Conservation (phyloP, 2,329 filamentous ascomycete genomes). For the Xylaria sp. region DNA sequence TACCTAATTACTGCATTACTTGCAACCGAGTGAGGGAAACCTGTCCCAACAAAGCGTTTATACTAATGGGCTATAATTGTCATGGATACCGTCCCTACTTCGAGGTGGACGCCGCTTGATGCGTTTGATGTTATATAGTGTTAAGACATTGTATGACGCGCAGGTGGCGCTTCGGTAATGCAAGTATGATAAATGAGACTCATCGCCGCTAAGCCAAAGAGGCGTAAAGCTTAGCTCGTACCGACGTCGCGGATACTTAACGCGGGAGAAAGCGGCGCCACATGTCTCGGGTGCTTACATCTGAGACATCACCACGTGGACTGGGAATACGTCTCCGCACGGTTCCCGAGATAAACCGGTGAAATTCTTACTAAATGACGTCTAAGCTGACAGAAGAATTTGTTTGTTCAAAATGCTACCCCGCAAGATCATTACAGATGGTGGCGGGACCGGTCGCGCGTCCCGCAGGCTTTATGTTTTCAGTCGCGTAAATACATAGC, state of each 20-base stretch:
- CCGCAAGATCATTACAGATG: constrained; percentile 26
- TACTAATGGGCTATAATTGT: not conserved
- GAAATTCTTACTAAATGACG: constrained; percentile 16
- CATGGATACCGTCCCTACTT: not conserved
- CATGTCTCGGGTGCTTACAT: not conserved
- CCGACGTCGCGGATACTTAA: constrained; percentile 5
- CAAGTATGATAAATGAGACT: not conserved
- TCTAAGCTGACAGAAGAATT: constrained; percentile 7
- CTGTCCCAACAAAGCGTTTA: not conserved
- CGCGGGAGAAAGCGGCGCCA: not conserved
- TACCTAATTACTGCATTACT: not conserved
- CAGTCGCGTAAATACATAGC: constrained; percentile 16
- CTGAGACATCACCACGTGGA: constrained; percentile 7
- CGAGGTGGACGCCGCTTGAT: not conserved
- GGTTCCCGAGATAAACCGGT: not conserved
- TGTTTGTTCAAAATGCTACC: constrained; percentile 3
- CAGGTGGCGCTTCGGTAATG: not conserved
- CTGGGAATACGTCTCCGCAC: constrained; percentile 6
- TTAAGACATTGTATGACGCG: not conserved
- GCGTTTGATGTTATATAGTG: not conserved
- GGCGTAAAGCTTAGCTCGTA: constrained; percentile 4
- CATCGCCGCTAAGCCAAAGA: not conserved
- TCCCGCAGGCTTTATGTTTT: constrained; percentile 21
- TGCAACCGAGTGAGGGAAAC: not conserved
- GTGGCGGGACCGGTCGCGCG: constrained; percentile 29